Evolutionary conservation across 805 yeast species (phyloP), one percentile per base, ranked within the genome.

Genomic region (Schizosaccharomyces octosporus): DNA sequence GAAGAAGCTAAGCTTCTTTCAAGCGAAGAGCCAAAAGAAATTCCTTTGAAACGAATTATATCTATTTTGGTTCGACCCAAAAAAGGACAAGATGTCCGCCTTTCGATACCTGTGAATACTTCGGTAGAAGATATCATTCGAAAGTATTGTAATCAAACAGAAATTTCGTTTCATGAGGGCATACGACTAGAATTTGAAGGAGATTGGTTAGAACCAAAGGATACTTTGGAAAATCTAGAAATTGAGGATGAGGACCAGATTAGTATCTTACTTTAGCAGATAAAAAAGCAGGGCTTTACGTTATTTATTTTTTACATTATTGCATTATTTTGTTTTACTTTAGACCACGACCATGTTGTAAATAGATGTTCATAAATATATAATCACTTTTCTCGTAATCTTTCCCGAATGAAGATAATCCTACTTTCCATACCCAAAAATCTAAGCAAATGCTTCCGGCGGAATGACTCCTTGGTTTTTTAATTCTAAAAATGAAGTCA

Each of bases 371-470:
- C 41, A 36, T 36, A 36, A 36, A 36, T 36, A 36, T 36, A 36
- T 36, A 15, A 36, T 36, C 41, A 36, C 41, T 36, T 36, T 36
- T 31, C 32, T 6, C 32, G 32, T 31, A 5, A 5, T 31, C 32
- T 31, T 36, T 36, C 13, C 41, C 41, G 3, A 36, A 36, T 7
- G 1, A 36, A 36, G 13, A 13, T 11, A 11, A 36, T 6, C 13
- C 13, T 36, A 36, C 11, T 36, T 36, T 36, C 15, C 17, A 13
- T 36, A 6, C 41, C 41, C 13, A 36, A 36, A 36, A 36, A 36
- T 15, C 24, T 54, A 24, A n/a, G 29, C 51, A 58, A 59, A 59
- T n/a, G 61, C 61, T 42, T 59, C 61, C 9, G 61, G 32, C 15
- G 61, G 61, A 24, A 59, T 59, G 19, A 43, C 54, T 11, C 45